Conservation (phyloP, 164 flowering plant species). For the Vitis rupestris region DNA sequence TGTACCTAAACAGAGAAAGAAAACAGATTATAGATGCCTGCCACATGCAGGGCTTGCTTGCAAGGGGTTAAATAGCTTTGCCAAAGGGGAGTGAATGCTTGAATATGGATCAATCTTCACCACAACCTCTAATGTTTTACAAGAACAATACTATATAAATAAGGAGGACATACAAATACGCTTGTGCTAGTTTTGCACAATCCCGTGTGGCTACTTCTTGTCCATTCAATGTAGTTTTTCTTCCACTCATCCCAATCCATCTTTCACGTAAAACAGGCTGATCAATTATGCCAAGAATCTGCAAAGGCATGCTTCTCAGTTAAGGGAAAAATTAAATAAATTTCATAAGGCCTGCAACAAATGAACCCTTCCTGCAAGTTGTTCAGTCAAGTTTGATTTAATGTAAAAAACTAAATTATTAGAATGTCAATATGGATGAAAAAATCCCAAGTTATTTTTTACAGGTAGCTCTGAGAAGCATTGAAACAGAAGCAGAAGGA, state of each 20-base stretch:
- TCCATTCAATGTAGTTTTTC: slow-evolving; percentile 78
- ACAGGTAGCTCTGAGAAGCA: too few species aligned
- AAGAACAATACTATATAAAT: neutral
- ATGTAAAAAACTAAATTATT: too few species aligned
- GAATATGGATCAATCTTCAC: neutral
- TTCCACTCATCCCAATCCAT: slow-evolving; percentile 89
- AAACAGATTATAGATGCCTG: neutral
- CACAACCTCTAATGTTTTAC: neutral
- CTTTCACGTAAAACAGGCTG: slow-evolving; percentile 90
- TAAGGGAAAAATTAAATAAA: too few species aligned
- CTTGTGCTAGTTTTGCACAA: slow-evolving; percentile 71
- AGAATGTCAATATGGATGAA: too few species aligned
- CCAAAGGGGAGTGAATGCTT: too few species aligned
- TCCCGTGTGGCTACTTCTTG: slow-evolving; percentile 71
- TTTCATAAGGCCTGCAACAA: too few species aligned
- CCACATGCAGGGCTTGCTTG: neutral
- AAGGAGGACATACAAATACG: slow-evolving; percentile 68
- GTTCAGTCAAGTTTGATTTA: too few species aligned
- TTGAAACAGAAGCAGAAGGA: too few species aligned
- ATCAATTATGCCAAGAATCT: slow-evolving; percentile 95
- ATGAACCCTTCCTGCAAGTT: too few species aligned
- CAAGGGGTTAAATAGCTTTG: neutral
- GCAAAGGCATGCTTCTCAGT: slow-evolving; percentile 10
- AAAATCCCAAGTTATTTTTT: too few species aligned
- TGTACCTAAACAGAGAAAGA: slow-evolving; percentile 52